Conservation (phyloP, 805 yeast genomes). For the Candida ortonii region DNA sequence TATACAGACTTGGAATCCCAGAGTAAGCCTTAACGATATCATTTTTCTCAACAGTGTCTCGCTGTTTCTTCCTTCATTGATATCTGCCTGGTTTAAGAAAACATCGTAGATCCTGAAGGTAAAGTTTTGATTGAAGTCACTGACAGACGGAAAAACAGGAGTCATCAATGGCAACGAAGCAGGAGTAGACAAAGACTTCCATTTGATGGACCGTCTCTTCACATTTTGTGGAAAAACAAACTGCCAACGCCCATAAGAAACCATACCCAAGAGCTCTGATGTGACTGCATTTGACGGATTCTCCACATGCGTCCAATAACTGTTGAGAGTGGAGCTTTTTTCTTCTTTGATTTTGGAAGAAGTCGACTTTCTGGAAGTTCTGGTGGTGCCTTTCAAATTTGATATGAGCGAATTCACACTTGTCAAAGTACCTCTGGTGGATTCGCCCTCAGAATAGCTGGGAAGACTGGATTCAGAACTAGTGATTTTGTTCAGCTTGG, state of each 20-base stretch:
- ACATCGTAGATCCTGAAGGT: slow-evolving; percentile 83
- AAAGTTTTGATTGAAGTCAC: slow-evolving; percentile 69
- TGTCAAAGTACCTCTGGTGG: too few species aligned
- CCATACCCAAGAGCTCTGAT: slow-evolving; percentile 50
- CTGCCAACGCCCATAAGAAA: slow-evolving; percentile 84
- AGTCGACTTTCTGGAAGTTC: slow-evolving; percentile 6
- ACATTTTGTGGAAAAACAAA: slow-evolving; percentile 79
- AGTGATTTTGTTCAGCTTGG: slow-evolving; percentile 1
- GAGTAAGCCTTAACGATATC: slow-evolving; percentile 75
- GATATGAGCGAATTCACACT: too few species aligned
- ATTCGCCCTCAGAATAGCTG: too few species aligned
- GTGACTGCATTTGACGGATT: slow-evolving; percentile 76
- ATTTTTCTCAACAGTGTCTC: slow-evolving; percentile 76
- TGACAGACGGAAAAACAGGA: slow-evolving; percentile 67
- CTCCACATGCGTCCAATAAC: slow-evolving; percentile 59
- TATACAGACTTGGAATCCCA: slow-evolving; percentile 88
- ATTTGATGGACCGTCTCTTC: slow-evolving; percentile 68
- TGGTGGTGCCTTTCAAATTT: too few species aligned
- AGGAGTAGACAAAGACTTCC: slow-evolving; percentile 92
- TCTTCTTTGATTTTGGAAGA: slow-evolving; percentile 8
- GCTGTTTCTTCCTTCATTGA: slow-evolving; percentile 47
- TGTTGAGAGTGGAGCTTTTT: slow-evolving; percentile 21
- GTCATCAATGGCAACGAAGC: slow-evolving; percentile 87
- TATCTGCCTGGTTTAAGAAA: slow-evolving; percentile 57
- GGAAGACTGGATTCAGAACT: slow-evolving; percentile 3